Percentiles rank a stretch among this genome's conserved stretches.
These are phyloP conservation scores for Prunus yedoensis DNA, from an alignment of 331 rosid species.

Conservation along the genomic window DNA sequence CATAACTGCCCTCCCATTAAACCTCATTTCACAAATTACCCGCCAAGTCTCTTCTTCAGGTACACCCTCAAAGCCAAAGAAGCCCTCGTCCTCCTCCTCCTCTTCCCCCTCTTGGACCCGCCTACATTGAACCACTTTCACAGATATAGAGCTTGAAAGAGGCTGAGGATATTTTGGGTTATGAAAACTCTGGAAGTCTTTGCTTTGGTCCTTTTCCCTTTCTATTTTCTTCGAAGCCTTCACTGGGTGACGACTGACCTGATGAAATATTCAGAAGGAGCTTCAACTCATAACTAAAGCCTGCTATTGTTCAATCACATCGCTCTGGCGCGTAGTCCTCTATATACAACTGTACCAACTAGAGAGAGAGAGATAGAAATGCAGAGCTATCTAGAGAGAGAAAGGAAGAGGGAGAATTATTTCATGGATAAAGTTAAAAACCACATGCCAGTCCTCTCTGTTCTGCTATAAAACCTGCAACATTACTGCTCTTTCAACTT, in stretches of 20 bases:
- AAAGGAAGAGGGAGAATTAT: slow-evolving; percentile 44
- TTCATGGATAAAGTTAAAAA: slow-evolving; percentile 85
- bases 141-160: not conserved
- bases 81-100: not conserved
- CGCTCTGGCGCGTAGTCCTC: slow-evolving; percentile 44
- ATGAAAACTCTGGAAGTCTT: slow-evolving; percentile 7
- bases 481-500: slow-evolving; percentile 28
- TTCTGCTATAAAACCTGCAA: slow-evolving; percentile 87
- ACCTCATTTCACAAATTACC: slow-evolving; percentile 19
- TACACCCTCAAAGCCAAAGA: slow-evolving; percentile 10
- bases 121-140: slow-evolving; percentile 18
- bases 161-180: slow-evolving; percentile 3
- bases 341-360: slow-evolving; percentile 45
- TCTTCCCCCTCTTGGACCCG: slow-evolving; percentile 18
- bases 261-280: slow-evolving; percentile 14
- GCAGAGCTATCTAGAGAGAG: not conserved
- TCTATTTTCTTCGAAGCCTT: not conserved
- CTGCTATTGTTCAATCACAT: slow-evolving; percentile 74
- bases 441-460: slow-evolving; percentile 52
- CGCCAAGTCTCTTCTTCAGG: slow-evolving; percentile 8
- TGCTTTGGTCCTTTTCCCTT: not conserved
- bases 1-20: slow-evolving; percentile 34
- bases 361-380: slow-evolving; percentile 31
- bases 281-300: slow-evolving; percentile 14
- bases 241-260: slow-evolving; percentile 7